A percentile compares a stretch with the other conserved stretches of the same genome.
phyloP scores from a whole-genome alignment of 2,329 filamentous ascomycete genomes.

The Ploettnerulaceae sp. region DNA sequence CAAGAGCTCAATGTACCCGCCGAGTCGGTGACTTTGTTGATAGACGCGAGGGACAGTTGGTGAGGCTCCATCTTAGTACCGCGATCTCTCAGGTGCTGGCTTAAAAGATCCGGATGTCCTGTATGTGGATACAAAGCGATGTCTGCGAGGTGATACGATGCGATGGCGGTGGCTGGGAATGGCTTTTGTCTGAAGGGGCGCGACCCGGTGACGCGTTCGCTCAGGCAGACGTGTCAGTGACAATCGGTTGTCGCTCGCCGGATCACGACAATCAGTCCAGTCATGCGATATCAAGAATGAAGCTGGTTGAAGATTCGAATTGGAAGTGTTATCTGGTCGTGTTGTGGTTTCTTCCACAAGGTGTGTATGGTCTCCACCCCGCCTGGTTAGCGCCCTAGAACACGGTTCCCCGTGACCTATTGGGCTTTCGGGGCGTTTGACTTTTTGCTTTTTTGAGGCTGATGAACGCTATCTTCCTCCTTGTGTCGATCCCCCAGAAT shows the following conservation, averaged over 20 bases:
- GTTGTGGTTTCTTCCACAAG: slow-evolving; percentile 1
- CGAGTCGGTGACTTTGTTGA: slow-evolving; percentile 21
- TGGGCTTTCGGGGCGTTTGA: background rate
- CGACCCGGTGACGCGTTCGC: slow-evolving; percentile 17
- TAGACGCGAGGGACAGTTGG: slow-evolving; percentile 29
- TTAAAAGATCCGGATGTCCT: background rate
- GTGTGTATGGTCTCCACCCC: slow-evolving; percentile 4
- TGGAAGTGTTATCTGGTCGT: background rate
- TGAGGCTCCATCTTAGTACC: slow-evolving; percentile 26
- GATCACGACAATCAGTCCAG: slow-evolving; percentile 2
- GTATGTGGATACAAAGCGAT: background rate
- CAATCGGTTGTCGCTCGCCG: background rate
- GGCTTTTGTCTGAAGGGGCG: slow-evolving; percentile 10
- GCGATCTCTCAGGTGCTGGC: background rate
- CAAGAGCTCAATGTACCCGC: slow-evolving; percentile 11
- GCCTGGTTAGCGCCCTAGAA: slow-evolving; percentile 4
- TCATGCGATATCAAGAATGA: background rate
- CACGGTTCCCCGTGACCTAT: background rate
- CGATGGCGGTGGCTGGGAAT: slow-evolving; percentile 15
- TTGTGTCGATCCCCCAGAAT: background rate
- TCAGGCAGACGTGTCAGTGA: slow-evolving; percentile 17
- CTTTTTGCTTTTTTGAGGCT: background rate
- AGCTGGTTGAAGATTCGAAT: background rate
- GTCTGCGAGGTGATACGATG: slow-evolving; percentile 4
- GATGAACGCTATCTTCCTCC: slow-evolving; percentile 2